Evolutionary conservation across 2,329 filamentous ascomycete genomes (phyloP).

Genomic region (Aspergillus udagawae): DNA sequence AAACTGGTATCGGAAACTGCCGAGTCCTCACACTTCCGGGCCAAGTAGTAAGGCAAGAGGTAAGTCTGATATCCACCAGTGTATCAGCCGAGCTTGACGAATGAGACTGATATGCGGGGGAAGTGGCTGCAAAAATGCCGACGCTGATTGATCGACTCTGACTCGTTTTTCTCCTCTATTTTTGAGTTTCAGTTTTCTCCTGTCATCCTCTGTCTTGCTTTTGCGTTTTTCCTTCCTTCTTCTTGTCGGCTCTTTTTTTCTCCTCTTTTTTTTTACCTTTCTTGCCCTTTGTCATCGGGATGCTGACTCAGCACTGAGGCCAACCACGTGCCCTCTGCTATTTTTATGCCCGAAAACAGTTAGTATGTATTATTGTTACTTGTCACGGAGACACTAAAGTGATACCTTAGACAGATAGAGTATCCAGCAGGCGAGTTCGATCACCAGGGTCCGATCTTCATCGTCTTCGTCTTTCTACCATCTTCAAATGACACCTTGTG

Average conservation of each 20-base stretch:
- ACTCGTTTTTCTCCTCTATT: not conserved
- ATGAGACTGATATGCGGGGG: not conserved
- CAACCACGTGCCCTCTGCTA: slow-evolving; percentile 15
- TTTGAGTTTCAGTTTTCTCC: not conserved
- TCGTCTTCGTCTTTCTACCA: not conserved
- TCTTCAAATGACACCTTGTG: not conserved
- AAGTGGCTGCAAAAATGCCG: not conserved
- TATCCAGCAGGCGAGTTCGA: not conserved
- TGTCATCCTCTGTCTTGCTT: not conserved
- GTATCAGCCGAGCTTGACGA: not conserved
- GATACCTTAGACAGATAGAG: not conserved
- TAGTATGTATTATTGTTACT: too few species aligned
- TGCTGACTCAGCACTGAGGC: slow-evolving; percentile 1
- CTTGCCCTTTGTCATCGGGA: not conserved
- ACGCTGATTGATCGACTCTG: not conserved
- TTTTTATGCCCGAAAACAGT: slow-evolving; percentile 7
- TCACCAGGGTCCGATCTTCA: not conserved
- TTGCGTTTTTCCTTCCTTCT: not conserved
- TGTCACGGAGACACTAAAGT: too few species aligned
- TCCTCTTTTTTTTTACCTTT: too few species aligned
- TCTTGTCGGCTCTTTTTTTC: not conserved
- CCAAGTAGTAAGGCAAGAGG: not conserved
- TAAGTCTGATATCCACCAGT: not conserved
- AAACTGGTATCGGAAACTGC: not conserved
- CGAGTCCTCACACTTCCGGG: not conserved